Conservation (phyloP, 495 filamentous ascomycete genomes). For the Penicillium silybi region DNA sequence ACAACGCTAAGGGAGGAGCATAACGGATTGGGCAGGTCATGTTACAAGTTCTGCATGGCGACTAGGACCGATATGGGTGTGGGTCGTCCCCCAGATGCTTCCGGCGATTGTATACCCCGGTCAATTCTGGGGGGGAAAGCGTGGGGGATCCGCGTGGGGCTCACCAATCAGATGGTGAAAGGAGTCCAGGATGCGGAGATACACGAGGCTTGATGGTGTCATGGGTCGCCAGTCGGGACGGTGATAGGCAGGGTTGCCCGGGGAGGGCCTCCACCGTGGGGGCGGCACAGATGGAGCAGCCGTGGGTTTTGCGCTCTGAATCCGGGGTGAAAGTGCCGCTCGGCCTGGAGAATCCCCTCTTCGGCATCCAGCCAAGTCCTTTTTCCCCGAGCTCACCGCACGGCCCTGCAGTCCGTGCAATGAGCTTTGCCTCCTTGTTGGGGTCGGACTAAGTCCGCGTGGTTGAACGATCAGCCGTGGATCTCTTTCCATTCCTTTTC, state of each 20-base stretch:
- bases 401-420: neutral
- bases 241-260: conserved; percentile 7
- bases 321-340: neutral
- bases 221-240: neutral
- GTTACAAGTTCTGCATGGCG: neutral
- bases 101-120: conserved; percentile 6
- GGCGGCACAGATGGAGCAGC: neutral
- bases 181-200: conserved; percentile 1
- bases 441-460: neutral
- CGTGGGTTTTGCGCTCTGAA: neutral
- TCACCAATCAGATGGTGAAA: neutral
- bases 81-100: neutral
- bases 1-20: neutral
- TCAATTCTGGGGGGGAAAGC: conserved; percentile 3
- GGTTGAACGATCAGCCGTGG: neutral
- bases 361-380: neutral
- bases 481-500: no score
- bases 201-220: conserved; percentile 8
- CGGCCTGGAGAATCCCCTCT: neutral
- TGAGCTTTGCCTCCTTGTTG: neutral
- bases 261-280: conserved; percentile 8
- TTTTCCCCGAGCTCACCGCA: neutral
- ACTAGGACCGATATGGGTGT: neutral
- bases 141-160: conserved; percentile 7
- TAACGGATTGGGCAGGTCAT: neutral